These are phyloP conservation scores for Russula vinacea DNA, from an alignment of 768 basidiomycete genomes.

Conservation along the genomic window DNA sequence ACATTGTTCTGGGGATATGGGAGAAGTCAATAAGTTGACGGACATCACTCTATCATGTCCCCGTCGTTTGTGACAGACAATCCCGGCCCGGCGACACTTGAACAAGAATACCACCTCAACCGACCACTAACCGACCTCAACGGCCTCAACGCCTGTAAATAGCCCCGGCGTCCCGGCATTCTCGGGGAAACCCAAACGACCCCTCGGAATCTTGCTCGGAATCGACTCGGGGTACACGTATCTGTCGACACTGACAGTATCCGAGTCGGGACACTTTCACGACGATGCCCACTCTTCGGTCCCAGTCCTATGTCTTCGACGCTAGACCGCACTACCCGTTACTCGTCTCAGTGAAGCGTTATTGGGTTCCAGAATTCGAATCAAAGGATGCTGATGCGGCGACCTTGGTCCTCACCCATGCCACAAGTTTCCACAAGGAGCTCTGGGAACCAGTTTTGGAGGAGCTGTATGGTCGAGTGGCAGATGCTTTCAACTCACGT, in stretches of 20 bases:
- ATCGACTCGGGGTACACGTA: background rate
- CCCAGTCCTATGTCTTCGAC: conserved; percentile 46
- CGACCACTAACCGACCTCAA: too few relatives aligned
- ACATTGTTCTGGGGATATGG: conserved; percentile 42
- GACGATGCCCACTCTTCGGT: conserved; percentile 10
- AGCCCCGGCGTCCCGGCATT: too few relatives aligned
- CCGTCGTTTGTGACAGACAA: background rate
- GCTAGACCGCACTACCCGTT: conserved; percentile 52
- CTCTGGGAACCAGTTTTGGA: conserved; percentile 57
- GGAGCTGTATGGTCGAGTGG: conserved; percentile 41
- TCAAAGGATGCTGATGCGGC: conserved; percentile 41
- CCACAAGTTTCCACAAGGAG: conserved; percentile 56
- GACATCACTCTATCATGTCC: background rate
- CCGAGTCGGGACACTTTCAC: background rate
- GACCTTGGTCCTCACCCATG: conserved; percentile 53
- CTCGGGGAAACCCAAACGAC: too few relatives aligned
- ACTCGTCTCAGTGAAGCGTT: conserved; percentile 48
- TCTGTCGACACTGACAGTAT: background rate
- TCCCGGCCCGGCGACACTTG: background rate
- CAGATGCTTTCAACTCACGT: conserved; percentile 4
- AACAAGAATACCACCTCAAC: too few relatives aligned
- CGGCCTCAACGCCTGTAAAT: too few relatives aligned
- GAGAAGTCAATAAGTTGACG: background rate
- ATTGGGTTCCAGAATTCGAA: conserved; percentile 41
- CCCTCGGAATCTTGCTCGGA: too few relatives aligned